A percentile compares a stretch with the other conserved stretches of the same genome.
Evolutionary conservation across 352 stramenopile species (phyloP).

Genomic region (Pythium scleroteichum): DNA sequence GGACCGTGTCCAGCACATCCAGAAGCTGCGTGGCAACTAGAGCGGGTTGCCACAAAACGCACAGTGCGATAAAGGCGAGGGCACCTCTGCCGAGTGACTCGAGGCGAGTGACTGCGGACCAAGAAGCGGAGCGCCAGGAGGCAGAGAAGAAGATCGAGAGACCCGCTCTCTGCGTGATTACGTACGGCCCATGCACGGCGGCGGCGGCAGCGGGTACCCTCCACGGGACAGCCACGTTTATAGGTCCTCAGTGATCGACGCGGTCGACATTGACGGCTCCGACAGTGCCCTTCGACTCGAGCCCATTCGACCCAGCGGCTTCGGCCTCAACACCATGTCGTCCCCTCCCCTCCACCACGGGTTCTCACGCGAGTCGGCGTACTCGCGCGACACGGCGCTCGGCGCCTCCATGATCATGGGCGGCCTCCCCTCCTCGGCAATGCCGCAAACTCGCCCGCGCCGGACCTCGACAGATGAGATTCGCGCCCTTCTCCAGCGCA

Average conservation of each 20-base stretch:
- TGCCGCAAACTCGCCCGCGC: constrained; percentile 20
- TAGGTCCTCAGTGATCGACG: constrained; percentile 9
- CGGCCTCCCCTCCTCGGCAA: not conserved
- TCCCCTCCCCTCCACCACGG: constrained; percentile 16
- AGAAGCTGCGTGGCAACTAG: constrained; percentile 4
- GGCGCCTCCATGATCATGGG: constrained; percentile 20
- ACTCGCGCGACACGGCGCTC: constrained; percentile 12
- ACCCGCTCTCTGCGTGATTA: not conserved
- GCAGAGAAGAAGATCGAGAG: too few species aligned
- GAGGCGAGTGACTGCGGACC: not conserved
- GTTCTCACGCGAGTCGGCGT: constrained; percentile 4
- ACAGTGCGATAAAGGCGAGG: constrained; percentile 4
- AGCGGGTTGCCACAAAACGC: not conserved
- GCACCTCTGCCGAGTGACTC: constrained; percentile 11
- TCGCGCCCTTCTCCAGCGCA: constrained; percentile 66
- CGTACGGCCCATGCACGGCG: not conserved
- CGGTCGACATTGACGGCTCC: constrained; percentile 27
- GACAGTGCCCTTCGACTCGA: constrained; percentile 26
- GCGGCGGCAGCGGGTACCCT: not conserved
- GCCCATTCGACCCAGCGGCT: constrained; percentile 26
- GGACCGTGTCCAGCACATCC: constrained; percentile 9
- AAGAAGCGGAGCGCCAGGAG: constrained; percentile 2
- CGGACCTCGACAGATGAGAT: constrained; percentile 73
- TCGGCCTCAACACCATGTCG: constrained; percentile 12
- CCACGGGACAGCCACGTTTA: constrained; percentile 11